These are phyloP conservation scores for Akanthomyces muscarius DNA, from an alignment of 2,329 filamentous ascomycete genomes.

Conservation along the genomic window DNA sequence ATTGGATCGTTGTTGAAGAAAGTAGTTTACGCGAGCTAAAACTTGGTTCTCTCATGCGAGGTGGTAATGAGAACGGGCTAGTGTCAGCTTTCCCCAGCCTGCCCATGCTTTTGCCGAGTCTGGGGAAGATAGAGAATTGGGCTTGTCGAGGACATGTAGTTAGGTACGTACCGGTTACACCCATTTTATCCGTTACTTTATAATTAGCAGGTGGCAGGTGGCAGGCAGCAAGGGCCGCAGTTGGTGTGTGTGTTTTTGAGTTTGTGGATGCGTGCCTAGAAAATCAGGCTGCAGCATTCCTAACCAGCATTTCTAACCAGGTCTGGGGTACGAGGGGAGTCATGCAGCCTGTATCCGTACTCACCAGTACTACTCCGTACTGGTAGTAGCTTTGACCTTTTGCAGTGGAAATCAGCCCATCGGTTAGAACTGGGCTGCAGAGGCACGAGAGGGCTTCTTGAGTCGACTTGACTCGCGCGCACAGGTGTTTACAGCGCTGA, in stretches of 20 bases:
- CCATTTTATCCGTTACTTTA: not conserved
- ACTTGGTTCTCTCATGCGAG: too few species aligned
- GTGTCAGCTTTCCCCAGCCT: too few species aligned
- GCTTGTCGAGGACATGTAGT: not conserved
- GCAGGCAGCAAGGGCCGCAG: not conserved
- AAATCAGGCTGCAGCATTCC: not conserved
- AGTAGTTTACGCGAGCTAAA: not conserved
- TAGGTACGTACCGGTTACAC: not conserved
- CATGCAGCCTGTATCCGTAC: not conserved
- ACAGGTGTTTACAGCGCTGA: not conserved
- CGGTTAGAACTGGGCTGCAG: not conserved
- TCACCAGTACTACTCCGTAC: too few species aligned
- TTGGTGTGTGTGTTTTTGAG: not conserved
- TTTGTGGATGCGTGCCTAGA: not conserved
- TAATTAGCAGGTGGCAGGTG: not conserved
- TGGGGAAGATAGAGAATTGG: slow-evolving; percentile 6
- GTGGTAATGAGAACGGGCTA: not conserved
- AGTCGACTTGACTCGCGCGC: not conserved
- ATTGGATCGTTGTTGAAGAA: slow-evolving; percentile 3
- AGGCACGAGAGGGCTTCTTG: not conserved
- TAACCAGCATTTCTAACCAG: not conserved
- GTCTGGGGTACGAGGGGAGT: not conserved
- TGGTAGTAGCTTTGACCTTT: not conserved
- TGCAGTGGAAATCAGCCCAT: not conserved
- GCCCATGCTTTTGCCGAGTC: not conserved